Percentiles rank a stretch among this genome's conserved stretches.
These are phyloP conservation scores for Cyclotella baltica DNA, from an alignment of 108 stramenopile genomes.

Conservation along the genomic window DNA sequence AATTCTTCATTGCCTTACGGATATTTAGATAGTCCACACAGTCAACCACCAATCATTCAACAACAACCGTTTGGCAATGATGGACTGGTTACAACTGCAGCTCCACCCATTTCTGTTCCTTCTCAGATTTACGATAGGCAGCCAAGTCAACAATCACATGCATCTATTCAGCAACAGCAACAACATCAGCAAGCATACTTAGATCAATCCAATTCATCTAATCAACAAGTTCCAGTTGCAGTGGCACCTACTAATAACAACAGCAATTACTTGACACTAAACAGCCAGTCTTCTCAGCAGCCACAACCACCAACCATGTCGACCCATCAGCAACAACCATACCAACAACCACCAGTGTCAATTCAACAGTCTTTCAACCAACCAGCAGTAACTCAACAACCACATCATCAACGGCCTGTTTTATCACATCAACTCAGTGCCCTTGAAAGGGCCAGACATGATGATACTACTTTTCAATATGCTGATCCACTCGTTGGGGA, in stretches of 20 bases:
- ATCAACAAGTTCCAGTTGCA: too few relatives aligned
- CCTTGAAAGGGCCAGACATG: conserved; percentile 15
- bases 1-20: not conserved
- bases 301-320: not conserved
- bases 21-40: not conserved
- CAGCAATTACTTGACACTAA: too few relatives aligned
- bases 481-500: conserved; percentile 10
- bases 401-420: not conserved
- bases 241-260: not conserved
- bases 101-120: too few relatives aligned
- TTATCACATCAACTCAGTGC: conserved; percentile 20
- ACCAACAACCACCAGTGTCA: not conserved
- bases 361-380: not conserved
- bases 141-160: too few relatives aligned
- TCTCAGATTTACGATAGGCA: too few relatives aligned
- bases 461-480: conserved; percentile 14
- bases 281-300: not conserved
- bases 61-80: not conserved
- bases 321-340: not conserved
- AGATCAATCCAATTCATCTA: too few relatives aligned
- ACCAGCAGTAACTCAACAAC: not conserved
- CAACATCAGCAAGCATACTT: too few relatives aligned
- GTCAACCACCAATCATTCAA: not conserved
- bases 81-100: not conserved
- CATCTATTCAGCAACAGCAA: too few relatives aligned